Conservation (phyloP, 164 flowering plant species). For the Malania oleifera region DNA sequence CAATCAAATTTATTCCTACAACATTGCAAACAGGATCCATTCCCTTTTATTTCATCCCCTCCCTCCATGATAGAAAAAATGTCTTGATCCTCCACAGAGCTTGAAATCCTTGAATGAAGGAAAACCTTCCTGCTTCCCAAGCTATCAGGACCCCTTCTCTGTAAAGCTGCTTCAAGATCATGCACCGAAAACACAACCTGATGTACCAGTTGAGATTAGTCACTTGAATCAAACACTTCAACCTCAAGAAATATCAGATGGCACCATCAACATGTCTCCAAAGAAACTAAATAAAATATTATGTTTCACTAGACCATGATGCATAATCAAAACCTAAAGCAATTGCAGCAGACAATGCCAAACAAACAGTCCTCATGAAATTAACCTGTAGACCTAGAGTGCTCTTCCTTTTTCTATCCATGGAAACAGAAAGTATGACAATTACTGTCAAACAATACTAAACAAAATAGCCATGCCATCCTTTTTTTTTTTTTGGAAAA, state of each 20-base stretch:
- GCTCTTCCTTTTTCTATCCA: too few relatives aligned
- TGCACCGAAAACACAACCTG: constrained; percentile 41
- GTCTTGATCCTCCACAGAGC: constrained; percentile 10
- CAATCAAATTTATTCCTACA: constrained; percentile 9
- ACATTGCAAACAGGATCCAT: neutral
- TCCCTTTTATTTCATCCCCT: constrained; percentile 11
- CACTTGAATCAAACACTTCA: neutral
- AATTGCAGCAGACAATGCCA: too few relatives aligned
- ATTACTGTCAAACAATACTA: too few relatives aligned
- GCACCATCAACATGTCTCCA: neutral
- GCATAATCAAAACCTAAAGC: neutral
- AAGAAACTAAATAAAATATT: neutral
- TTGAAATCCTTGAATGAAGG: constrained; percentile 22
- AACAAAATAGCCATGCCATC: too few relatives aligned
- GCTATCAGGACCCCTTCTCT: constrained; percentile 88
- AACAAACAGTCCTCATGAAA: too few relatives aligned
- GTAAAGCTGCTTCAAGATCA: constrained; percentile 51
- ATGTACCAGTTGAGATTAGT: constrained; percentile 7
- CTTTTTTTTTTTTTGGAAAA: too few relatives aligned
- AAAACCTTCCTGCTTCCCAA: constrained; percentile 51
- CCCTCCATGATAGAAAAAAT: constrained; percentile 10
- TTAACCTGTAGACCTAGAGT: too few relatives aligned
- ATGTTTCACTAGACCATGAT: neutral
- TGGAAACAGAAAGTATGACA: too few relatives aligned
- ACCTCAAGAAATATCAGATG: neutral